A percentile compares a stretch with the other conserved stretches of the same genome.
Evolutionary conservation across 371 early-diverging fungal species (phyloP).

Genomic region (Nematocida ironsii): DNA sequence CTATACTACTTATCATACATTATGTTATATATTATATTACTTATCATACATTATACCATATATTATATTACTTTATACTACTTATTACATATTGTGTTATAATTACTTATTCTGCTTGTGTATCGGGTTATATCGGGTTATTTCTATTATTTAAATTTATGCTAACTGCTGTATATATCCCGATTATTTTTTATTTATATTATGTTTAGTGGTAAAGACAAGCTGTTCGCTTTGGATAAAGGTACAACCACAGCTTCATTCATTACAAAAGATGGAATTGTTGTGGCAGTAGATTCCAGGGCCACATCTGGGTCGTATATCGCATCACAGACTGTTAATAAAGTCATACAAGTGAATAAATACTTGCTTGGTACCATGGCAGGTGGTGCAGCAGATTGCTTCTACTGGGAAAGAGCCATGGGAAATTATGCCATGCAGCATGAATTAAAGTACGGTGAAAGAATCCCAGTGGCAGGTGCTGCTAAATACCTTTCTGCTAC

Average conservation of each 20-base stretch:
- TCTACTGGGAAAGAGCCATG: conserved; percentile 95
- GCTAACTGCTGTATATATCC: background rate
- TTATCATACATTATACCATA: too few species aligned
- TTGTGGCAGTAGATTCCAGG: conserved; percentile 96
- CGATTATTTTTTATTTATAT: conserved; percentile 47
- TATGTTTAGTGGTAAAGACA: conserved; percentile 1
- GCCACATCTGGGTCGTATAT: conserved; percentile 96
- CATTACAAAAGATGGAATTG: conserved; percentile 89
- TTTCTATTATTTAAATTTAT: background rate
- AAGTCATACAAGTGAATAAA: conserved; percentile 98
- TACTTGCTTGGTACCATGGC: conserved; percentile 98
- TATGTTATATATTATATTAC: too few species aligned
- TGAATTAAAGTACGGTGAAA: conserved; percentile 91
- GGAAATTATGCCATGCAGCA: conserved; percentile 84
- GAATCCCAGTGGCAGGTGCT: conserved; percentile 96
- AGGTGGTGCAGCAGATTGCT: conserved; percentile 99
- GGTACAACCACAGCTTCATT: conserved; percentile 99
- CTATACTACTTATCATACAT: too few species aligned
- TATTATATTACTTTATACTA: too few species aligned
- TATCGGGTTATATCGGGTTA: background rate
- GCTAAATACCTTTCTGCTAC: conserved; percentile 88
- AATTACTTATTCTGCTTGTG: too few species aligned
- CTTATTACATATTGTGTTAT: too few species aligned
- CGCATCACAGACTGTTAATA: conserved; percentile 93
- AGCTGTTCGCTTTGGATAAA: conserved; percentile 70